A percentile compares a stretch with the other conserved stretches of the same genome.
phyloP scores from a whole-genome alignment of 768 basidiomycete species.

The Floccularia luteovirens region DNA sequence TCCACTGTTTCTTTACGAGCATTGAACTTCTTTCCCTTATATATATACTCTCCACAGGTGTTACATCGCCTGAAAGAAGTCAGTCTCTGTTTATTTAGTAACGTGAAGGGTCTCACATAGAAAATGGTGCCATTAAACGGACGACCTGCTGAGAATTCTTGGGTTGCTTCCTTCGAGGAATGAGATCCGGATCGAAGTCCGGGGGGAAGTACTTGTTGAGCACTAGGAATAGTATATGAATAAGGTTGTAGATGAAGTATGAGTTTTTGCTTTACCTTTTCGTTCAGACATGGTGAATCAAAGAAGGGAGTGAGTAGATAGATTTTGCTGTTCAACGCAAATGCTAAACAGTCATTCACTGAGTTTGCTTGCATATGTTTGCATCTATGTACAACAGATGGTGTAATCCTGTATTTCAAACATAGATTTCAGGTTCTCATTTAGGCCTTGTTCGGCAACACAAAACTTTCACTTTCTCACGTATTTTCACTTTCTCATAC shows the following conservation, averaged over 20 bases:
- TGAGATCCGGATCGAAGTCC: constrained; percentile 97
- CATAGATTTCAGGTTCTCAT: too few species aligned
- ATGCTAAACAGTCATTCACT: too few species aligned
- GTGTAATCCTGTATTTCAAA: too few species aligned
- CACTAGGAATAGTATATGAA: constrained; percentile 35
- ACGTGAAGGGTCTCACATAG: constrained; percentile 54
- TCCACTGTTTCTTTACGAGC: constrained; percentile 97
- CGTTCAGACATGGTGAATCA: constrained; percentile 65
- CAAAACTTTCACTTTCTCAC: too few species aligned
- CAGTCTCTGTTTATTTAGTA: background rate
- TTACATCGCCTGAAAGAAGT: constrained; percentile 65
- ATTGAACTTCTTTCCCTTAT: constrained; percentile 99
- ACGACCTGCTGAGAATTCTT: constrained; percentile 97
- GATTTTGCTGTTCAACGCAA: background rate
- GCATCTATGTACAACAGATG: too few species aligned
- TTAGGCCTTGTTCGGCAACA: too few species aligned
- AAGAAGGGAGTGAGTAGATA: background rate
- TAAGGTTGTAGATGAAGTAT: background rate
- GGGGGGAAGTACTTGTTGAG: constrained; percentile 96
- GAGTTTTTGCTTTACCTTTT: constrained; percentile 45
- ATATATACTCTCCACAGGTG: constrained; percentile 97
- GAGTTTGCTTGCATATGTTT: too few species aligned
- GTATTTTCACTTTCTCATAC: too few species aligned
- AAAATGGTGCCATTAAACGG: constrained; percentile 98
- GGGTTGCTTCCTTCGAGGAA: constrained; percentile 82